Conservation (phyloP, 495 filamentous ascomycete species). For the Aspergillus panamensis region DNA sequence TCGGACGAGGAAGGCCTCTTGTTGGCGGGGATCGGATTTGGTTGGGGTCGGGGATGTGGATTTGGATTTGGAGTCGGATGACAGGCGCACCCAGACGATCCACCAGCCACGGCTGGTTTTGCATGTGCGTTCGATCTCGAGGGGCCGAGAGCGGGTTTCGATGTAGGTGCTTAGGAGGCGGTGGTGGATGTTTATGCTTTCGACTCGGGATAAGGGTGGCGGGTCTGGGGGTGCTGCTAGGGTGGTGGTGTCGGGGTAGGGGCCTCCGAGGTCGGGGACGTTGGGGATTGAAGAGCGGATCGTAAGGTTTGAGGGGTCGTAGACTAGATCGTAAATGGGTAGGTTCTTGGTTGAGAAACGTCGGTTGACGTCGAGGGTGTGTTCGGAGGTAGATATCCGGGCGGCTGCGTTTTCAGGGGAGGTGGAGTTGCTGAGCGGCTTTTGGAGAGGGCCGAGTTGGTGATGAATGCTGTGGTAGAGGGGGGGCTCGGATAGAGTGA, state of each 20-base stretch:
- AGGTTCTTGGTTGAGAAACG: slow-evolving; percentile 30
- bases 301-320: slow-evolving; percentile 71
- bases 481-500: slow-evolving; percentile 59
- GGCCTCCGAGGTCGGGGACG: slow-evolving; percentile 62
- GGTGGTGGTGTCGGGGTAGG: slow-evolving; percentile 8
- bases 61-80: slow-evolving; percentile 28
- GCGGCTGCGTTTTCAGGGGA: slow-evolving; percentile 47
- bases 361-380: slow-evolving; percentile 25
- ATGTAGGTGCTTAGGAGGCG: slow-evolving; percentile 75
- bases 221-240: slow-evolving; percentile 15
- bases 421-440: slow-evolving; percentile 65
- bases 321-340: slow-evolving; percentile 80
- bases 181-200: slow-evolving; percentile 87
- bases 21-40: slow-evolving; percentile 42
- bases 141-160: slow-evolving; percentile 53
- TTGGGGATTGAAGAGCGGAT: slow-evolving; percentile 85
- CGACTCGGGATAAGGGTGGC: slow-evolving; percentile 65
- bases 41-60: slow-evolving; percentile 18
- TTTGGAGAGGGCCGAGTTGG: slow-evolving; percentile 74
- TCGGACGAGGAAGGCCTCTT: slow-evolving; percentile 77
- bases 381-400: slow-evolving; percentile 42
- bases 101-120: slow-evolving; percentile 95
- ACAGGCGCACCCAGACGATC: slow-evolving; percentile 85
- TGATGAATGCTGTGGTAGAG: slow-evolving; percentile 82
- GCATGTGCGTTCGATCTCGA: slow-evolving; percentile 78